Base-by-base conservation (phyloP, 495 filamentous ascomycete genomes). In the Baudoinia panamericana region DNA sequence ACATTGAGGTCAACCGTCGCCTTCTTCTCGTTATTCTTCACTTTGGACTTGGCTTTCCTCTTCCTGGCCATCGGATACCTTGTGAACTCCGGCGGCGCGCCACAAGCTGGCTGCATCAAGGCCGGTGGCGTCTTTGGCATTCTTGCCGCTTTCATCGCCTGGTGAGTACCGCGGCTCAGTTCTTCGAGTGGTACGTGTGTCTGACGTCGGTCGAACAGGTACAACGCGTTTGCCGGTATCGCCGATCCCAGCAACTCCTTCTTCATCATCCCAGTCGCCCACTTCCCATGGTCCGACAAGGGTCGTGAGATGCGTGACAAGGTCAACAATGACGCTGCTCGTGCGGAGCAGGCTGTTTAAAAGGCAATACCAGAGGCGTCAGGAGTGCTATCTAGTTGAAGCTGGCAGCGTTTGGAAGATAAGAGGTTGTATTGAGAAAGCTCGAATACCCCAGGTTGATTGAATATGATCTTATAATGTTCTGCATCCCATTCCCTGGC, bases 281-380 rank as follows among this genome's bases (percentile, higher is more conserved):
- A 95, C 74, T 94, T 97, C 75, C 90, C 88, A 27, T 95, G 90
- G 90, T 87, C 81, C 24, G 80, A 84, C 54, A 87, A 84, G 66
- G 86, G 78, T 30, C 79, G 78, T 48, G 65, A 75, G 62, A 52
- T 46, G 39, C 67, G 78, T 31, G 41, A 51, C 45, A 58, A 61
- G 39, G 65, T 62, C 40, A 60, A 66, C 50, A 60, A 61, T 47
- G 33, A 17, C 30, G 48, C 19, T 13, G 56, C 42, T n/a, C 51
- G 53, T 18, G 31, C 30, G 2, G 40, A 16, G 5, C 40, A 43
- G 40, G 21, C n/a, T 1, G 40, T 31, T 26, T 27, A 33, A n/a
- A 33, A 5, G 6, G 7, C 30, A 6, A 11, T 33, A 5, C 30
- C 10, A 6, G n/a, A n/a, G n/a, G n/a, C n/a, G n/a, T n/a, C n/a